Conservation (phyloP, 1,139 yeast species). For the Blastobotrys persicus region DNA sequence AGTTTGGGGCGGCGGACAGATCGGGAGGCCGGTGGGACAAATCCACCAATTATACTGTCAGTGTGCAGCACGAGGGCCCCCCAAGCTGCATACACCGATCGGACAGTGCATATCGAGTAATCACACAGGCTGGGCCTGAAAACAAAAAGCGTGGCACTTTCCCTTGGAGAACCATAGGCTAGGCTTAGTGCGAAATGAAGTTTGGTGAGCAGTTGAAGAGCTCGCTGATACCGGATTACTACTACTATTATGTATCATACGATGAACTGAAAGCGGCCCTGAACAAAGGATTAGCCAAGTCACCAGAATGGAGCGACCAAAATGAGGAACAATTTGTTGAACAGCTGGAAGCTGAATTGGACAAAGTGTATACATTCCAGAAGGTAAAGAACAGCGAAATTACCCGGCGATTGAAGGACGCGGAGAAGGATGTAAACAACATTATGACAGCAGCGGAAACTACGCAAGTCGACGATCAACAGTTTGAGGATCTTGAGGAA, state of each 20-base stretch:
- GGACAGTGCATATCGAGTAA: neutral
- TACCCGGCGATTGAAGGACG: conserved; percentile 74
- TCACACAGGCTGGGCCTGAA: neutral
- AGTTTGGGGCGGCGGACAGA: too few relatives aligned
- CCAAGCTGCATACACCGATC: neutral
- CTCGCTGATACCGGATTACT: conserved; percentile 58
- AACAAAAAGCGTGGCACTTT: neutral
- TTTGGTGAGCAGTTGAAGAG: conserved; percentile 45
- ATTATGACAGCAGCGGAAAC: conserved; percentile 54
- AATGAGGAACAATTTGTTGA: conserved; percentile 79
- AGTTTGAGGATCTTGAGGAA: conserved; percentile 86
- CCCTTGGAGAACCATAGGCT: neutral
- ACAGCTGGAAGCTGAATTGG: conserved; percentile 74
- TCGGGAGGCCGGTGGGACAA: neutral
- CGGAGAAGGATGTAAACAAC: conserved; percentile 63
- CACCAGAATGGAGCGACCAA: conserved; percentile 59
- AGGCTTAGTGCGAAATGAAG: conserved; percentile 33
- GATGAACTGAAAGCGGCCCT: conserved; percentile 84
- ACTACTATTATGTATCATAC: conserved; percentile 84
- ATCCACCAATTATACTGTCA: neutral
- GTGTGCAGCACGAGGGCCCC: neutral
- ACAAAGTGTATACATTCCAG: conserved; percentile 87
- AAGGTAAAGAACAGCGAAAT: conserved; percentile 84
- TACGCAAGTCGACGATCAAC: conserved; percentile 54
- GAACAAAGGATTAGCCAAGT: conserved; percentile 61